Conservation (phyloP, 2,329 filamentous ascomycete genomes). For the Westerdykella aurantiaca region DNA sequence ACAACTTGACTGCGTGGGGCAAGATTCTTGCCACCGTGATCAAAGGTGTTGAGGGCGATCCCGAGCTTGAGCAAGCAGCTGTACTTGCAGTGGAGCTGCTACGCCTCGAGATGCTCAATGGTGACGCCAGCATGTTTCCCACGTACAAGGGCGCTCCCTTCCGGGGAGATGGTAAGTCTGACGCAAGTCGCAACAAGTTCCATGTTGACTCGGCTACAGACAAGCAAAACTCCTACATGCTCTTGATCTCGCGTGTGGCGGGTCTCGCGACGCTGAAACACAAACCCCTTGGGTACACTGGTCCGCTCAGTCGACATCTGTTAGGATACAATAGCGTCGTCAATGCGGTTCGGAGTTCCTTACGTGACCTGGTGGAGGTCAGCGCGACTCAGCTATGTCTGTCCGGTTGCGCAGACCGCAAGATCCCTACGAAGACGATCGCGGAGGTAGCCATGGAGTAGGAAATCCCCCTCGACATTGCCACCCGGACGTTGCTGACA, state of each 20-base stretch:
- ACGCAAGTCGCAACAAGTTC: background rate
- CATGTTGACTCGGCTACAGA: slow-evolving; percentile 38
- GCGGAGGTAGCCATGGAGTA: slow-evolving; percentile 68
- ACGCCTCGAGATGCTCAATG: slow-evolving; percentile 70
- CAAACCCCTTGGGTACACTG: slow-evolving; percentile 83
- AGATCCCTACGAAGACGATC: slow-evolving; percentile 47
- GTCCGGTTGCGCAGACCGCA: slow-evolving; percentile 69
- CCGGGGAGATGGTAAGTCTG: slow-evolving; percentile 43
- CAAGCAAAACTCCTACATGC: slow-evolving; percentile 61
- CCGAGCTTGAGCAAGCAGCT: slow-evolving; percentile 66
- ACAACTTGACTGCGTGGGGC: slow-evolving; percentile 80
- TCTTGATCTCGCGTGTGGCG: slow-evolving; percentile 80
- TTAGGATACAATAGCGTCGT: slow-evolving; percentile 81
- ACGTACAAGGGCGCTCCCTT: slow-evolving; percentile 54
- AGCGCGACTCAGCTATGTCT: slow-evolving; percentile 75
- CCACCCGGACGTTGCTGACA: slow-evolving; percentile 5
- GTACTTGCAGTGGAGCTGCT: slow-evolving; percentile 83
- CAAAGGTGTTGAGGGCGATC: slow-evolving; percentile 53
- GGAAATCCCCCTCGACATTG: slow-evolving; percentile 38
- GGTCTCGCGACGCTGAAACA: slow-evolving; percentile 79
- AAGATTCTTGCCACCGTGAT: slow-evolving; percentile 68
- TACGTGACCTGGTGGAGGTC: slow-evolving; percentile 80
- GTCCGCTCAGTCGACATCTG: slow-evolving; percentile 83
- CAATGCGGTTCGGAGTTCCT: slow-evolving; percentile 67
- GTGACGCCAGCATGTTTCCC: slow-evolving; percentile 55